phyloP scores from a whole-genome alignment of 2,329 filamentous ascomycete genomes.

The Ophiosphaerella narmari region DNA sequence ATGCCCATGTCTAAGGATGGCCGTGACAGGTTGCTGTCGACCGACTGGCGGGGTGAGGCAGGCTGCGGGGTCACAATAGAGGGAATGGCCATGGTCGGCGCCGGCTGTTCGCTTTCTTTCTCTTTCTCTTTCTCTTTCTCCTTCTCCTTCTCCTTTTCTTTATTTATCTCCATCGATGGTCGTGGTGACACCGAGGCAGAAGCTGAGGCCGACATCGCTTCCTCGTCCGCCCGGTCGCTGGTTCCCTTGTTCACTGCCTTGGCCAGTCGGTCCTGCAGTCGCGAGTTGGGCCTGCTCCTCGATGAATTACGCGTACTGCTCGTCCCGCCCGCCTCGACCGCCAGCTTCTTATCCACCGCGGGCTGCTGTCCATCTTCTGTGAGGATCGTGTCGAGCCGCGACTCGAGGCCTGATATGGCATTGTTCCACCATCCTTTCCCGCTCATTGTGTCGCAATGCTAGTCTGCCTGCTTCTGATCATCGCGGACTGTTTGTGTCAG shows the following conservation, averaged over 20 bases:
- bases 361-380: slow-evolving; percentile 70
- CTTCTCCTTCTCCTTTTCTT: no score
- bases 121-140: no score
- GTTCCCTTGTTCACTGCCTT: slow-evolving; percentile 78
- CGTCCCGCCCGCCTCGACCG: slow-evolving; percentile 41
- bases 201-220: slow-evolving; percentile 55
- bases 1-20: slow-evolving; percentile 29
- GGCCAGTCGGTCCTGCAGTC: slow-evolving; percentile 86
- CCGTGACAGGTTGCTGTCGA: slow-evolving; percentile 38
- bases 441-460: slow-evolving; percentile 28
- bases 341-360: slow-evolving; percentile 34
- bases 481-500: slow-evolving; percentile 22
- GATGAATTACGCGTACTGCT: slow-evolving; percentile 66
- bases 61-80: slow-evolving; percentile 36
- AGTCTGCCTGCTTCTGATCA: slow-evolving; percentile 33
- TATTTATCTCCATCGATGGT: slow-evolving; percentile 32
- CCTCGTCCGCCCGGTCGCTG: slow-evolving; percentile 55
- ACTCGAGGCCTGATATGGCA: slow-evolving; percentile 92
- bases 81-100: slow-evolving; percentile 32
- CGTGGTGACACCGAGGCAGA: slow-evolving; percentile 15
- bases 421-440: slow-evolving; percentile 58
- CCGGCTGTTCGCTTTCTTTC: no score
- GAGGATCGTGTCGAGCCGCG: slow-evolving; percentile 87
- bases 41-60: slow-evolving; percentile 39
- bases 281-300: slow-evolving; percentile 72